A percentile compares a stretch with the other conserved stretches of the same genome.
These are phyloP conservation scores for Auriscalpium vulgare DNA, from an alignment of 768 basidiomycete genomes.

Conservation along the genomic window DNA sequence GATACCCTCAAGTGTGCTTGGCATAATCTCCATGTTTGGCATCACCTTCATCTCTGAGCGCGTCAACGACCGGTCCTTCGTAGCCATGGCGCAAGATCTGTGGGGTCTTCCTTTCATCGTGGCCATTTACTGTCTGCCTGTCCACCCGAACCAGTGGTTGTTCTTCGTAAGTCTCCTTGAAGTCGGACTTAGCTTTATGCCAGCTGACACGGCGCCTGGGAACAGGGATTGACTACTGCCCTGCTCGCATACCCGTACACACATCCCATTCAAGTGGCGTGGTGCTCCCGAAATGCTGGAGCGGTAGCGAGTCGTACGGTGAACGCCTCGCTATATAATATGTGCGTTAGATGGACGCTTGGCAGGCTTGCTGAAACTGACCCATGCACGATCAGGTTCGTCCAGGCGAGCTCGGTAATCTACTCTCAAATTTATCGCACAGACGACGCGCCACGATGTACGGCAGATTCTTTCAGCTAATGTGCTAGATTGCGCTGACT, in stretches of 20 bases:
- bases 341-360: constrained; percentile 22
- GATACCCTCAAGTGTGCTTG: constrained; percentile 45
- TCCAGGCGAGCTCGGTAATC: constrained; percentile 27
- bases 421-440: constrained; percentile 48
- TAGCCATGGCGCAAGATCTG: constrained; percentile 45
- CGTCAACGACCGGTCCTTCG: constrained; percentile 44
- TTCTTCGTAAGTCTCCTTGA: constrained; percentile 34
- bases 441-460: constrained; percentile 51
- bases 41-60: constrained; percentile 44
- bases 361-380: too few species aligned
- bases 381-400: background rate
- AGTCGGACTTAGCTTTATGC: background rate
- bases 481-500: background rate
- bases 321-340: constrained; percentile 53
- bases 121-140: constrained; percentile 41
- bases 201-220: background rate
- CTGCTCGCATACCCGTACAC: constrained; percentile 42
- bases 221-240: constrained; percentile 35
- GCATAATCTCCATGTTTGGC: constrained; percentile 44
- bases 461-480: constrained; percentile 8
- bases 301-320: constrained; percentile 53
- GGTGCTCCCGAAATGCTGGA: constrained; percentile 54
- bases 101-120: constrained; percentile 60
- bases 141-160: constrained; percentile 43
- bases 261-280: constrained; percentile 47